Evolutionary conservation across 495 filamentous ascomycete genomes (phyloP).

Genomic region (Penicillium cinerascens): DNA sequence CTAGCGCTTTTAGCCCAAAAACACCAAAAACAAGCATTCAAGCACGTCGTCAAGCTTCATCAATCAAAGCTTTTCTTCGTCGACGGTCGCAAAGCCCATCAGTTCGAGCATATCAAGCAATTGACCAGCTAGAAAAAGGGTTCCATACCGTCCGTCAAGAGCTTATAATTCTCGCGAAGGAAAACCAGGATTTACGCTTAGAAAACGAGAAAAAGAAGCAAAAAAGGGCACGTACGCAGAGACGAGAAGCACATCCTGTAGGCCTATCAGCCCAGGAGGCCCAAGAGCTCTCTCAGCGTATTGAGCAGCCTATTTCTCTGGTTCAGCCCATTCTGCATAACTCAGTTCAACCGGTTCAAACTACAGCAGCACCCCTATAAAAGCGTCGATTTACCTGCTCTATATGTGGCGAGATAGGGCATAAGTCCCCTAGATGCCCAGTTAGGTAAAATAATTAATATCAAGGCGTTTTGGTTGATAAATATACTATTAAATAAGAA

Average conservation of each 20-base stretch:
- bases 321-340: no score
- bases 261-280: background rate
- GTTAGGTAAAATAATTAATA: no score
- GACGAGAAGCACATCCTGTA: background rate
- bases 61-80: background rate
- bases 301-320: no score
- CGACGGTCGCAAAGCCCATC: background rate
- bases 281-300: background rate
- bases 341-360: no score
- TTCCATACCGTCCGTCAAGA: background rate
- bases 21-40: background rate
- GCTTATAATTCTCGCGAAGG: background rate
- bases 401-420: no score
- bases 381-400: no score
- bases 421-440: no score
- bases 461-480: no score
- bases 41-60: background rate
- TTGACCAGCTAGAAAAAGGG: conserved; percentile 3
- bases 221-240: background rate
- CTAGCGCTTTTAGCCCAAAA: background rate
- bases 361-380: no score
- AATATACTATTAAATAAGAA: no score
- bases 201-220: background rate
- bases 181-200: background rate
- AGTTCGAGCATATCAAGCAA: background rate